These are phyloP conservation scores for Aleurites moluccanus DNA, from an alignment of 441 rosid species.

Conservation along the genomic window DNA sequence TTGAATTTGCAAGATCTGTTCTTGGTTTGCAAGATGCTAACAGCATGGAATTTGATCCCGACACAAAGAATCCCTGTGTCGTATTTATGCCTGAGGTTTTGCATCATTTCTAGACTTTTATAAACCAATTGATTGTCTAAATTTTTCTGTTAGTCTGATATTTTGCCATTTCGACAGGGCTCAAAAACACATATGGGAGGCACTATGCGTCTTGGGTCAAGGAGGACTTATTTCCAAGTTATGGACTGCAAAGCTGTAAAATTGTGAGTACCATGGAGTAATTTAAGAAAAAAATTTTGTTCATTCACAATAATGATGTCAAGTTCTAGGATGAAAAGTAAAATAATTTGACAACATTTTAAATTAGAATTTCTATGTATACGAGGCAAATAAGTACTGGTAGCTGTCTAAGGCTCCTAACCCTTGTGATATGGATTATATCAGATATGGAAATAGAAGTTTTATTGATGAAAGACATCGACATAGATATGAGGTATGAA, in stretches of 20 bases:
- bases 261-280: constrained; percentile 45
- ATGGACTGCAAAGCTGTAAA: constrained; percentile 74
- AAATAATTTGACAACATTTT: not conserved
- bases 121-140: not conserved
- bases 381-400: not conserved
- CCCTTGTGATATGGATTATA: constrained; percentile 6
- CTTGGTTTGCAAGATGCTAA: constrained; percentile 78
- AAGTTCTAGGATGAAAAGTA: not conserved
- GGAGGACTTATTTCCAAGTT: constrained; percentile 74
- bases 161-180: constrained; percentile 40
- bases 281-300: not conserved
- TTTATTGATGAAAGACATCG: constrained; percentile 88
- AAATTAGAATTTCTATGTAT: not conserved
- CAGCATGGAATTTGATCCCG: constrained; percentile 85
- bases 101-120: not conserved
- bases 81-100: constrained; percentile 96
- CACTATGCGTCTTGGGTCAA: constrained; percentile 91
- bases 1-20: constrained; percentile 76
- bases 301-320: not conserved
- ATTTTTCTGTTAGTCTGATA: not conserved
- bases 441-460: constrained; percentile 66
- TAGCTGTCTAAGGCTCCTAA: constrained; percentile 5
- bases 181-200: constrained; percentile 97
- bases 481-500: constrained; percentile 86
- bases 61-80: constrained; percentile 73